These are phyloP conservation scores for Galeopsis tetrahit DNA, from an alignment of 257 asterid genomes.

Conservation along the genomic window DNA sequence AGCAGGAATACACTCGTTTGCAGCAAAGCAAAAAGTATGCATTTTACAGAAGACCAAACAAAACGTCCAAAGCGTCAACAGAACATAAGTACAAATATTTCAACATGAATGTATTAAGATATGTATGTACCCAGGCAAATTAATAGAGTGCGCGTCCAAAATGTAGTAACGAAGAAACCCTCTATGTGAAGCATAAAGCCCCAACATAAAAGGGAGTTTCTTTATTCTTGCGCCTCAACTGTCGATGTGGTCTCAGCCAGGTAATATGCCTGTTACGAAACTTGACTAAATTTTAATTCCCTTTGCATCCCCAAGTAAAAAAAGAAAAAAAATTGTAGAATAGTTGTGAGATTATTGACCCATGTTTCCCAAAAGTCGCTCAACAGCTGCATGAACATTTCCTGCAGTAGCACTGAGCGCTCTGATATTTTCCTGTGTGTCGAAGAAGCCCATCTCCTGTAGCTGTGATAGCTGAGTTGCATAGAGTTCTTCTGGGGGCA, in stretches of 20 bases:
- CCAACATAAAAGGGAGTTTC: slow-evolving; percentile 30
- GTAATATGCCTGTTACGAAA: slow-evolving; percentile 39
- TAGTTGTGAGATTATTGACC: slow-evolving; percentile 39
- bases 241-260: slow-evolving; percentile 32
- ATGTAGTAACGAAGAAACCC: slow-evolving; percentile 12
- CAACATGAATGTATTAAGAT: slow-evolving; percentile 25
- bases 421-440: slow-evolving; percentile 60
- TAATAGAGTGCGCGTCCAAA: slow-evolving; percentile 22
- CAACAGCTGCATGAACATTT: slow-evolving; percentile 65
- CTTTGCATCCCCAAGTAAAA: slow-evolving; percentile 19
- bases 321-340: slow-evolving; percentile 20
- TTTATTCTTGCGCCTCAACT: slow-evolving; percentile 43
- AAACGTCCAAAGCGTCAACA: slow-evolving; percentile 22
- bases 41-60: slow-evolving; percentile 2
- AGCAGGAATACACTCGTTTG: not conserved
- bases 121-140: slow-evolving; percentile 39
- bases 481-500: slow-evolving; percentile 60
- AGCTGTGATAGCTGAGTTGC: slow-evolving; percentile 62
- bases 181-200: slow-evolving; percentile 31
- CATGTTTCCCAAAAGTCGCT: slow-evolving; percentile 57
- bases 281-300: slow-evolving; percentile 38
- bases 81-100: slow-evolving; percentile 32
- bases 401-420: slow-evolving; percentile 62
- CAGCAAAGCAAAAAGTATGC: not conserved
- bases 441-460: slow-evolving; percentile 66